Base-by-base conservation (phyloP, 164 flowering plant species). In the Nelumbo lutea region DNA sequence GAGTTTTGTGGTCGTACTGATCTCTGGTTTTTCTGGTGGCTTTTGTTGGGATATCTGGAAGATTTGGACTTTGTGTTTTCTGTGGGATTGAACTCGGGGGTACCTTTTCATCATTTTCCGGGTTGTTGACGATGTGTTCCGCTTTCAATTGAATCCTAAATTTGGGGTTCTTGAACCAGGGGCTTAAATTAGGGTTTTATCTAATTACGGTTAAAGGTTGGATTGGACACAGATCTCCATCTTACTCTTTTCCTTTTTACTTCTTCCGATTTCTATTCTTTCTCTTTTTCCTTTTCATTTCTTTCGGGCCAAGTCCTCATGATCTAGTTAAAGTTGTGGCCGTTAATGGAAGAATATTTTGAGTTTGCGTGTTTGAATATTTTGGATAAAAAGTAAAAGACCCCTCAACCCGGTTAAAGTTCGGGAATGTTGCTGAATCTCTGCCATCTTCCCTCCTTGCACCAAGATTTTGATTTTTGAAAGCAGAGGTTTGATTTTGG, bases 151-250 rank as follows among this genome's bases (percentile, higher is more conserved):
- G 65, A 45, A 53, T 58, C 58, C 61, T 64, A 52, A 67, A 53
- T 67, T 69, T 68, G 65, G 70, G 72, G 73, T 51, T 69, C 75
- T 68, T 65, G 64, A 66, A 64, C 72, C 64, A 73, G 41, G 9
- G 59, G 64, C 64, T 71, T 76, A 82, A 71, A 78, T 48, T 76
- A 73, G 69, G 74, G 78, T 75, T 77, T 27, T 67, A 70, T 71
- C 66, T 73, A 70, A 59, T 70, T 76, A 61, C 48, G 74, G 68
- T 77, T 68, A 63, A 77, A 75, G 76, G 68, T 77, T 57, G 15
- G 72, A 68, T 57, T 66, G 75, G 72, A 56, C 69, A 62, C 66
- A 39, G 53, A 66, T 64, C 47, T 55, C 14, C 27, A 27, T 27
- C 27, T 0, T 27, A 27, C 27, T 27, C 27, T 27, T 27, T 27